Evolutionary conservation across 2,329 filamentous ascomycete species (phyloP).

Genomic region (Diaporthe vaccinii): DNA sequence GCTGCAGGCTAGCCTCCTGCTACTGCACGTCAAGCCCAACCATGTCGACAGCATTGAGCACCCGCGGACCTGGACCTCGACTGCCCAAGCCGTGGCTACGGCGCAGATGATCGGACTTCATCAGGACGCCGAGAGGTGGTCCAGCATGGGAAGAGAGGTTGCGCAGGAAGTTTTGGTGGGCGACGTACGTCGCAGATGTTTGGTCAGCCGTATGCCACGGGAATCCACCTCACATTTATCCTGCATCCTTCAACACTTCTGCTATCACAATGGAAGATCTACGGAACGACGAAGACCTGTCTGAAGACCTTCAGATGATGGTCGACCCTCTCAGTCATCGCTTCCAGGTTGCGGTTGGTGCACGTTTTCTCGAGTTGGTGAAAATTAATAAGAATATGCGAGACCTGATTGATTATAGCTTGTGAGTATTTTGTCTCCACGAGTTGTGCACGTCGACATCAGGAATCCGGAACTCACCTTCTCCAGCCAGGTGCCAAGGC

Average conservation of each 20-base stretch:
- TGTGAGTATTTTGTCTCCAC: background rate
- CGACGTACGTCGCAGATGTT: background rate
- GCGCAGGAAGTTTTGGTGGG: background rate
- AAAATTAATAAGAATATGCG: background rate
- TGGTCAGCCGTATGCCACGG: background rate
- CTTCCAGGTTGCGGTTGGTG: background rate
- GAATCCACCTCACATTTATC: background rate
- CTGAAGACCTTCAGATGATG: background rate
- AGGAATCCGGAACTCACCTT: background rate
- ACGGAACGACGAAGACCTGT: background rate
- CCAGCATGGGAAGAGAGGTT: background rate
- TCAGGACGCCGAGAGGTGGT: constrained; percentile 1
- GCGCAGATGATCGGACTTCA: background rate
- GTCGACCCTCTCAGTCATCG: background rate
- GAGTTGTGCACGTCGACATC: background rate
- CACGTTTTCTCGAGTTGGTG: background rate
- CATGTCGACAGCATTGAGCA: background rate
- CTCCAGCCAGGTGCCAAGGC: background rate
- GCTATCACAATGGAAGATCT: background rate
- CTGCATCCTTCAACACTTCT: background rate
- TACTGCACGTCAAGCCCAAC: background rate
- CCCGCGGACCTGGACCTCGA: background rate
- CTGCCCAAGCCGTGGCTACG: background rate
- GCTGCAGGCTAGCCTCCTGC: background rate
- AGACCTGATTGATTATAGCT: background rate